Evolutionary conservation across 2,329 filamentous ascomycete species (phyloP), one percentile per base, ranked within the genome.

Genomic region (Fusarium coffeatum): DNA sequence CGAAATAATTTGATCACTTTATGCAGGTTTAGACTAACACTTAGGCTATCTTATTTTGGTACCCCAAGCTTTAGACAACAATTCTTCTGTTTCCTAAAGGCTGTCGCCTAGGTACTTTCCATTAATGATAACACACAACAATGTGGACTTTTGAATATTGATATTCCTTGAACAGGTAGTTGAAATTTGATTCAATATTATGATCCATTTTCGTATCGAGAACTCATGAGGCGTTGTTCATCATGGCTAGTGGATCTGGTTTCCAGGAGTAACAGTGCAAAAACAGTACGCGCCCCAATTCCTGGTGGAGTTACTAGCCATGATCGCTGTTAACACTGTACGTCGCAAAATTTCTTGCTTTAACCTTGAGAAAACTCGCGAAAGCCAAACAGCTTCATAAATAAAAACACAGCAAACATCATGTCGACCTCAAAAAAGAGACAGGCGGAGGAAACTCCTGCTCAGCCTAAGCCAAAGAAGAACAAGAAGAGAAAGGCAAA

Each of bases 401-500:
- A 42, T 51, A 56, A 45, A 8, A 49, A 16, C 53, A 40, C 61
- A 48, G n/a, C 43, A 27, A 27, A n/a, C 51, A 68, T 32, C 48
- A 83, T 83, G 82, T 78, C 81, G 6, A 81, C 80, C 61, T 70
- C 82, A 50, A 86, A 83, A 75, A 91, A 88, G 80, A 87, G 89
- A 72, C 84, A 86, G 66, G 83, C 84, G 2, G 86, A 87, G 23
- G 79, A 83, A 25, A 82, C 84, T 13, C 80, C 81, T 18, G 76
- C 78, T 41, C 74, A 79, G 5, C 60, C 64, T 42, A 80, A 80
- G 66, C 69, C 68, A 34, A 81, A 80, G 70, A 87, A 87, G 76
- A 83, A 79, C 64, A 85, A 86, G 72, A 85, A 83, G 74, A 87
- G 85, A 82, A 91, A 88, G 80, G 83, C 75, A 84, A 87, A 76